Evolutionary conservation across 805 yeast species (phyloP), one percentile per base, ranked within the genome.

Genomic region (Suhomyces sp.): DNA sequence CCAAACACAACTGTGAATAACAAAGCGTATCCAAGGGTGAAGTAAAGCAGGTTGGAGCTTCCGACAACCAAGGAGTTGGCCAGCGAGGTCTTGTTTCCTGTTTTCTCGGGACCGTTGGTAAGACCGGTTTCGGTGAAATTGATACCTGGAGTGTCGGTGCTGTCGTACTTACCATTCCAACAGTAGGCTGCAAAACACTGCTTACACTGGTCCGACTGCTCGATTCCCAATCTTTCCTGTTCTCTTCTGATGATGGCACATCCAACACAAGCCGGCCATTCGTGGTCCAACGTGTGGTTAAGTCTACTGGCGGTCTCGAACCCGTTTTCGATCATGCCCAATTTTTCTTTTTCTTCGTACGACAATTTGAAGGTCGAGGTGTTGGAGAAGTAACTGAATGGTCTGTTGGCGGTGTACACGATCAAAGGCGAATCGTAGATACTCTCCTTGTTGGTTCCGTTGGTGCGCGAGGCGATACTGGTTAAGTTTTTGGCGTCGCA

Each of bases 71-170:
- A 35, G 8, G 65, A 58, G 3, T 54, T 62, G 22, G 63, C 60
- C 44, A 60, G 59, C 38, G 59, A 52, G 9, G 62, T 60, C 19
- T 59, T 64, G 47, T 55, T 58, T 26, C 61, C 67, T 13, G 62
- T 61, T 10, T 58, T 62, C 26, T 67, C 65, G 4, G 50, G 54
- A 2, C 59, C 71, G 27, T 62, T 60, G 22, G 77, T 72, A 46
- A 71, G 59, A 29, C 81, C 81, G 19, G 66, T 62, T 1, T 65
- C 62, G 22, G 80, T 77, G 61, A 72, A 77, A 58, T 74, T 72
- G 49, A 74, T 65, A 57, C 60, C 62, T 1, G 66, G 59, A 6
- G 48, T 53, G 19, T 50, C 53, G 4, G 41, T 40, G 19, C 33
- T 26, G 46, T 54, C 53, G 13, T 46, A 9, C 15, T 31, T 15